These are phyloP conservation scores for Leccinum subtestaceum DNA, from an alignment of 768 basidiomycete genomes.

Conservation along the genomic window DNA sequence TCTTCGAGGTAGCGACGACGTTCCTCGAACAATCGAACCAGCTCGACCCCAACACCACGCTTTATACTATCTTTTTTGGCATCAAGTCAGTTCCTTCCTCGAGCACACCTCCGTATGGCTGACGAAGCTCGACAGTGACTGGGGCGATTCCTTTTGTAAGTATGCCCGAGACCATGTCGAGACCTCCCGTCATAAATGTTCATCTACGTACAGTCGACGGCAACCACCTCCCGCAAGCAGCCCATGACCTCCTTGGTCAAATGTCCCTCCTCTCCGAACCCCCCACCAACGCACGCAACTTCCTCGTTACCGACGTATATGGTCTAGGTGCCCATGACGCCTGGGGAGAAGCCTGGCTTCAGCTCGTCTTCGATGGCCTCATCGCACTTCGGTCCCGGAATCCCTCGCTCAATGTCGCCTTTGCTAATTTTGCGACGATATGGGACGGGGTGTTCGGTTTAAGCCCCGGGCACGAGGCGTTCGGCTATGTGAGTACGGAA, in stretches of 20 bases:
- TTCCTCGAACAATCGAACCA: constrained; percentile 45
- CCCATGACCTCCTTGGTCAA: constrained; percentile 41
- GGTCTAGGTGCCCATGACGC: constrained; percentile 42
- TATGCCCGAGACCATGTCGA: background rate
- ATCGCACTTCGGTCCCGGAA: constrained; percentile 31
- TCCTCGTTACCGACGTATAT: constrained; percentile 50
- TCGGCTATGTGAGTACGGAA: constrained; percentile 45
- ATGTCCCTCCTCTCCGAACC: constrained; percentile 45
- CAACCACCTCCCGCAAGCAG: constrained; percentile 45
- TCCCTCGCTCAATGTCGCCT: constrained; percentile 39
- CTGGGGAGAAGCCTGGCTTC: constrained; percentile 46
- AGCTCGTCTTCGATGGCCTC: constrained; percentile 44
- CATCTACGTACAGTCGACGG: constrained; percentile 37
- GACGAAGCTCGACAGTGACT: constrained; percentile 35
- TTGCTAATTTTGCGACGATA: constrained; percentile 46
- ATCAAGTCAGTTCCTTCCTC: constrained; percentile 42
- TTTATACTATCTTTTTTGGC: constrained; percentile 54
- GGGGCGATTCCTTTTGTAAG: constrained; percentile 42
- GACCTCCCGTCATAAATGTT: background rate
- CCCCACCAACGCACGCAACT: constrained; percentile 49
- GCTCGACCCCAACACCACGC: constrained; percentile 45
- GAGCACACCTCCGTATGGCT: background rate
- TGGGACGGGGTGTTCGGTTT: constrained; percentile 48
- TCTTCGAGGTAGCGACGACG: constrained; percentile 32
- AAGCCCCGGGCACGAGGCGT: constrained; percentile 44